Base-by-base conservation (phyloP, 257 asterid genomes). In the Lycium barbarum region DNA sequence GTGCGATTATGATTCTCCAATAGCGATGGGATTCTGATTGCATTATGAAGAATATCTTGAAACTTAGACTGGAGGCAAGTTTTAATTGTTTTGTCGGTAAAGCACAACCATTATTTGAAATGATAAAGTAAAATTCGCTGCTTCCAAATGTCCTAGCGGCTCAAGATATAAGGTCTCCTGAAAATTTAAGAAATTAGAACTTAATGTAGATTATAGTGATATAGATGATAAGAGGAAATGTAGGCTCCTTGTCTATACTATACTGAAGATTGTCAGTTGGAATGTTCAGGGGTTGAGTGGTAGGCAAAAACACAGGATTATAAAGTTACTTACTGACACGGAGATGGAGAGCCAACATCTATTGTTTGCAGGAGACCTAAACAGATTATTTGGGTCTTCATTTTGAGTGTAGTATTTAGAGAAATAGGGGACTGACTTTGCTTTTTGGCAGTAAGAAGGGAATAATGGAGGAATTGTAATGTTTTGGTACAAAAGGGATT, bases 21-120 rank as follows among this genome's bases (percentile, higher is more conserved):
- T 14, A 67, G 20, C 17, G 49, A 66, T 35, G 49, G 47, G 20
- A 67, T 67, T 67, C 11, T 67, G 74, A 67, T 67, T 67, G 74
- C 74, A 67, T 13, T 67, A 67, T 67, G 74, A 67, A 35, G 74
- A 67, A 67, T 67, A 67, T 67, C 47, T 67, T 67, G 74, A 67
- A 36, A 67, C 13, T 67, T 67, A 35, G 74, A 67, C 49, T 35
- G 49, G 74, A 67, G 20, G 74, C 74, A 67, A 13, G 20, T 67
- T 67, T 67, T 35, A 67, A 35, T 67, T 20, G 49, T 67, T 67
- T 67, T 67, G 74, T 35, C 22, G 11, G 20, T 20, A 67, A 67
- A 11, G 74, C n/a, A 67, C 13, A 67, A 67, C 6, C 74, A 67
- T 67, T 35, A 36, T 67, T 35, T 67, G 20, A 67, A 67, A 13